phyloP scores from a whole-genome alignment of 164 flowering plant species.

The Litsea cubeba region DNA sequence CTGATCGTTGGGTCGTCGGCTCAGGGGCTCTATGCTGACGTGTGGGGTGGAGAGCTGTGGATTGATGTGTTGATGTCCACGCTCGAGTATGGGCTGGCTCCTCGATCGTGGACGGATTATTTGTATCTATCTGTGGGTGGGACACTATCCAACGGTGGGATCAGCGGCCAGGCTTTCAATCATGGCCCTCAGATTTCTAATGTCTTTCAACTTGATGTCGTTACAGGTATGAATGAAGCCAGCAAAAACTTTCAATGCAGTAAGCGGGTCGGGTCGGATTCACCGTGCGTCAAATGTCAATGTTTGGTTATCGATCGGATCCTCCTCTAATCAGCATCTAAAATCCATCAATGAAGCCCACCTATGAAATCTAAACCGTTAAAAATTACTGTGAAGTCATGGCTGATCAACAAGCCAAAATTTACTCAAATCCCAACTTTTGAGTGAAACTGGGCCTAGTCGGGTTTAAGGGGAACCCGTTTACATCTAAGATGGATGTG shows the following conservation, averaged over 20 bases:
- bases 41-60: slow-evolving; percentile 97
- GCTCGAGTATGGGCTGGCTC: slow-evolving; percentile 66
- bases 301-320: background rate
- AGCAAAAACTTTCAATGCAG: background rate
- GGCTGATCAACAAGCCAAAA: no score
- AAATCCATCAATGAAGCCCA: no score
- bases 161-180: slow-evolving; percentile 92
- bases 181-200: slow-evolving; percentile 96
- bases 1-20: slow-evolving; percentile 1
- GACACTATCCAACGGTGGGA: slow-evolving; percentile 91
- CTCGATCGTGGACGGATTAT: slow-evolving; percentile 97
- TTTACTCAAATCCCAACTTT: no score
- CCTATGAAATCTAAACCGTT: no score
- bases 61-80: slow-evolving; percentile 66
- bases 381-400: no score
- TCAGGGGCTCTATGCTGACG: slow-evolving; percentile 54
- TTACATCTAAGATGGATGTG: no score
- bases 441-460: no score
- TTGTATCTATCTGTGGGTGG: slow-evolving; percentile 91
- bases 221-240: slow-evolving; percentile 52
- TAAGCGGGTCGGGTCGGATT: background rate
- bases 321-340: no score
- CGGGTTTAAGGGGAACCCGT: no score
- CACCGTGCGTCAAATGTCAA: no score
- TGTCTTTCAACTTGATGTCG: slow-evolving; percentile 80